Conservation (phyloP, 805 yeast genomes). For the Hermanozyma aechmeae region DNA sequence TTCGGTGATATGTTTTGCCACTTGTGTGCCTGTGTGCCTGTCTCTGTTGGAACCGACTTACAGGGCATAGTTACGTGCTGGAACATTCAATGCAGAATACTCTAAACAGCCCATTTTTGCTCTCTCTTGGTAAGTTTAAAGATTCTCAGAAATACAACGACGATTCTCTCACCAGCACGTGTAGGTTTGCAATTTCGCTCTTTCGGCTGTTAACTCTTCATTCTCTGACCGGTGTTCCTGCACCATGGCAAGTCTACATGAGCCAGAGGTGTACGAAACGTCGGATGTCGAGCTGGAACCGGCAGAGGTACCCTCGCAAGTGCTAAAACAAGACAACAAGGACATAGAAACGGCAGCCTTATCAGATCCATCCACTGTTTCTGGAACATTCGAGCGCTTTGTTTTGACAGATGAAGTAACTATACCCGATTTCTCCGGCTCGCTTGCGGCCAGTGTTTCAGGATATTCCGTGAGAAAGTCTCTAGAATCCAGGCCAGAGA, state of each 20-base stretch:
- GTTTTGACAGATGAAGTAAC: not conserved
- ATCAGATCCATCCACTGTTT: too few species aligned
- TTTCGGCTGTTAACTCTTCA: too few species aligned
- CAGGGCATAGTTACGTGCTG: too few species aligned
- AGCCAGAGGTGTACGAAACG: not conserved
- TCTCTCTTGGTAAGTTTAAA: not conserved
- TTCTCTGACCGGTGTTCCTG: not conserved
- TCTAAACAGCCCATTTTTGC: not conserved
- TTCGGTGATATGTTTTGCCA: too few species aligned
- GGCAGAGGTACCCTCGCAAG: not conserved
- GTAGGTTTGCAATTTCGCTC: too few species aligned
- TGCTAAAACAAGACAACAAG: not conserved
- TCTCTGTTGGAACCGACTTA: too few species aligned
- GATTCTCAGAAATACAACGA: not conserved
- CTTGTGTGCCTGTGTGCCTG: too few species aligned
- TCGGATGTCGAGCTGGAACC: not conserved
- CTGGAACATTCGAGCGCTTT: too few species aligned
- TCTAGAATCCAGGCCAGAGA: not conserved
- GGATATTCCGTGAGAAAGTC: not conserved
- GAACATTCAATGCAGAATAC: not conserved
- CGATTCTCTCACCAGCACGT: not conserved
- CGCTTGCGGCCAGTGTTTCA: not conserved
- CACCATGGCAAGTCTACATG: not conserved
- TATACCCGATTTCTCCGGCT: not conserved
- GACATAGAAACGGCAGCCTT: not conserved